Evolutionary conservation across 345 rosid genomes (phyloP).

Genomic region (Kandelia obovata): DNA sequence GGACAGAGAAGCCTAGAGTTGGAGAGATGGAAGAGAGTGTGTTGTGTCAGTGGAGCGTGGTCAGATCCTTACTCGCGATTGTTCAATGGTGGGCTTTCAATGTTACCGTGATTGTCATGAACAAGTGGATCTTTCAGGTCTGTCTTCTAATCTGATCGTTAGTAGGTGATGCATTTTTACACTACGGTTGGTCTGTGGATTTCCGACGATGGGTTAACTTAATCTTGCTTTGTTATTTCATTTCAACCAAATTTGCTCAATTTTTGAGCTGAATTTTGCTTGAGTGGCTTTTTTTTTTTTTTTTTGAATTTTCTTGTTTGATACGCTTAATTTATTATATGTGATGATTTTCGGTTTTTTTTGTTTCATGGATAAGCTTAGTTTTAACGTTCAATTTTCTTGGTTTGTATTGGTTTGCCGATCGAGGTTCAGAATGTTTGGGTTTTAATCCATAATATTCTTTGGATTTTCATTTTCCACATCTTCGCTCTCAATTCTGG

Average conservation of each 20-base stretch:
- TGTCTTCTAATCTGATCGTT: constrained; percentile 9
- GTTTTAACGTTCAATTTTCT: neutral
- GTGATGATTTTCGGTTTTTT: neutral
- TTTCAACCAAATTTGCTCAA: neutral
- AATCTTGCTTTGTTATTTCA: neutral
- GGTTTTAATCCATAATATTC: neutral
- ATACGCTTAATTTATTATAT: constrained; percentile 3
- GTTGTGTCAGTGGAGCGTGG: constrained; percentile 53
- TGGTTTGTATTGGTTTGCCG: neutral
- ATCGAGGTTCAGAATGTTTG: neutral
- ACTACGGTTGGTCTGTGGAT: neutral
- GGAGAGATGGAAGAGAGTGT: constrained; percentile 69
- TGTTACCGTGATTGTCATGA: constrained; percentile 92
- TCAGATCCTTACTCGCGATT: constrained; percentile 95
- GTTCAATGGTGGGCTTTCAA: constrained; percentile 97
- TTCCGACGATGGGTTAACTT: constrained; percentile 7
- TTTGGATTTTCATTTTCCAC: neutral
- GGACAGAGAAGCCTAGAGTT: constrained; percentile 5
- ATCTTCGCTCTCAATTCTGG: neutral
- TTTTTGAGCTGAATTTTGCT: constrained; percentile 9
- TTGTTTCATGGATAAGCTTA: neutral
- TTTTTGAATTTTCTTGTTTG: neutral
- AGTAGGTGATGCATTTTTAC: neutral
- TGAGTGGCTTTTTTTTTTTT: neutral
- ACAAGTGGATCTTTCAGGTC: constrained; percentile 99